phyloP scores from a whole-genome alignment of 495 filamentous ascomycete species.

The Hyphodiscus hymeniophilus region DNA sequence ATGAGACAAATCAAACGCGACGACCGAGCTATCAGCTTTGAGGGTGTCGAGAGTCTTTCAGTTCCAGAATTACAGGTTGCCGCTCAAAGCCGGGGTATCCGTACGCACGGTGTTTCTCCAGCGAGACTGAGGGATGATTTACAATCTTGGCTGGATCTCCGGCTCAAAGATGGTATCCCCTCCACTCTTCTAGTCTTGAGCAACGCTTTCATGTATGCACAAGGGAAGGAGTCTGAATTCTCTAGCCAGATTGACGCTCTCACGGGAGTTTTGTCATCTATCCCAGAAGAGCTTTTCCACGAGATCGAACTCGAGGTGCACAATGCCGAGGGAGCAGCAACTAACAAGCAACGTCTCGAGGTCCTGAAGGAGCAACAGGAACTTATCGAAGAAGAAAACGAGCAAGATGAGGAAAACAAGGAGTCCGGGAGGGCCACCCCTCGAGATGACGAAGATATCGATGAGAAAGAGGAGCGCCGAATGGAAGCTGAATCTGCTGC shows the following conservation, averaged over 20 bases:
- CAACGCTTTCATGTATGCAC: constrained; percentile 93
- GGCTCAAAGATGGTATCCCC: constrained; percentile 85
- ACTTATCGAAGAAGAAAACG: constrained; percentile 92
- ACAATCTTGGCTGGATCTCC: constrained; percentile 88
- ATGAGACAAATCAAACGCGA: constrained; percentile 99
- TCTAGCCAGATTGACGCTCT: constrained; percentile 89
- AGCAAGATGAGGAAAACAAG: constrained; percentile 74
- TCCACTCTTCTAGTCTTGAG: constrained; percentile 92
- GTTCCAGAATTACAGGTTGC: constrained; percentile 91
- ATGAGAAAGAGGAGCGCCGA: constrained; percentile 44
- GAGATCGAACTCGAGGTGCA: constrained; percentile 99
- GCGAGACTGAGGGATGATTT: constrained; percentile 84
- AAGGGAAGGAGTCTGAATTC: constrained; percentile 82
- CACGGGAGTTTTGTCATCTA: constrained; percentile 82
- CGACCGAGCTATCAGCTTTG: constrained; percentile 88
- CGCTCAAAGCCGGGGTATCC: constrained; percentile 81
- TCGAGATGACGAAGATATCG: constrained; percentile 83
- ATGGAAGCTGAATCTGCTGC: constrained; percentile 15
- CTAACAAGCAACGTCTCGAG: constrained; percentile 98
- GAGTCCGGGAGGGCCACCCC: constrained; percentile 58
- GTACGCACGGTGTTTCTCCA: constrained; percentile 84
- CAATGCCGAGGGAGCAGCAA: constrained; percentile 92
- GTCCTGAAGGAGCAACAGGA: constrained; percentile 98
- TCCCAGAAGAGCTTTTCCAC: constrained; percentile 98
- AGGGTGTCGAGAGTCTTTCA: constrained; percentile 87